phyloP scores from a whole-genome alignment of 257 asterid species.

The Fraxinus americana region DNA sequence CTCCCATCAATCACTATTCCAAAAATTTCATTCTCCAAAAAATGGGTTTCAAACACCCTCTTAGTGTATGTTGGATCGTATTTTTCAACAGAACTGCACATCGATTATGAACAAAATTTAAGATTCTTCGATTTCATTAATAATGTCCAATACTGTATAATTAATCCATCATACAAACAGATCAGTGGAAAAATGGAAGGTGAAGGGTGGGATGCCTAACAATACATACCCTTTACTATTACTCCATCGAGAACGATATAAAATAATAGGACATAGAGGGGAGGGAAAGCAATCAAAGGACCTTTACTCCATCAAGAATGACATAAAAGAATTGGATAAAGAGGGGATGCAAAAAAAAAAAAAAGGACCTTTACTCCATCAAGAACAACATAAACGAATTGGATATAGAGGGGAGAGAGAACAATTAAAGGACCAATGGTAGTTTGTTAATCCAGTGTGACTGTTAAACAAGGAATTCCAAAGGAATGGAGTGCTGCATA shows the following conservation, averaged over 20 bases:
- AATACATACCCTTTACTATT: no score
- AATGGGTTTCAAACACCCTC: no score
- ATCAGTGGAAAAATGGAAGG: not conserved
- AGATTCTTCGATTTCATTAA: no score
- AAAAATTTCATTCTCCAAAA: no score
- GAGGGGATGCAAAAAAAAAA: not conserved
- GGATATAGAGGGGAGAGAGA: no score
- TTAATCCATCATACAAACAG: no score
- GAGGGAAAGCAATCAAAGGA: not conserved
- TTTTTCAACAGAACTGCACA: not conserved
- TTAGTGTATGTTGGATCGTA: not conserved
- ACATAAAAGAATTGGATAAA: no score
- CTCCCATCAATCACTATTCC: no score
- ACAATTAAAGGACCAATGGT: no score
- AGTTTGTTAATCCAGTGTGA: not conserved
- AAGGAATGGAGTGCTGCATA: constrained; percentile 3
- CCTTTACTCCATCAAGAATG: no score
- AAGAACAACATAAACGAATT: no score
- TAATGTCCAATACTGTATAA: no score
- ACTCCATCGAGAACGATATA: not conserved
- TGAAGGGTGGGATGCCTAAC: not conserved
- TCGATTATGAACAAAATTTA: not conserved
- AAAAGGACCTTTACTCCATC: not conserved
- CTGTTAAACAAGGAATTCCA: not conserved
- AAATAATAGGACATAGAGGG: not conserved